phyloP scores from a whole-genome alignment of 306 rosid species.

The Trifolium repens region DNA sequence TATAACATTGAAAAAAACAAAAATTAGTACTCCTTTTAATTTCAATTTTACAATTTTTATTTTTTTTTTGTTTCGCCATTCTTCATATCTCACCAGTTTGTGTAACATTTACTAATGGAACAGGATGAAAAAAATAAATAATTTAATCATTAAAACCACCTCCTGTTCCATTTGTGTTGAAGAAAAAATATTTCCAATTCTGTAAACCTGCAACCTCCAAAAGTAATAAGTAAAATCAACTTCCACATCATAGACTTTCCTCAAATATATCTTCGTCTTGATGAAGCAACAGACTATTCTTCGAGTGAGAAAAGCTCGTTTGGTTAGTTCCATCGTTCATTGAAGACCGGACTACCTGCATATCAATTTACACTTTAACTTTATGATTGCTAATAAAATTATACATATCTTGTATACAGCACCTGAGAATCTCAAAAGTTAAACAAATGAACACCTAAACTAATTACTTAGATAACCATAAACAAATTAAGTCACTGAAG shows the following conservation, averaged over 20 bases:
- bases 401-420: neutral
- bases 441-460: too few relatives aligned
- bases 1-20: too few relatives aligned
- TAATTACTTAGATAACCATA: too few relatives aligned
- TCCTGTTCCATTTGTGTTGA: conserved; percentile 22
- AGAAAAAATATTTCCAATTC: conserved; percentile 28
- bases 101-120: conserved; percentile 32
- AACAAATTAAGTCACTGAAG: too few relatives aligned
- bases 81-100: conserved; percentile 18
- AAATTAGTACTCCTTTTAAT: neutral
- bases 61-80: conserved; percentile 3
- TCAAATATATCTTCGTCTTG: conserved; percentile 57
- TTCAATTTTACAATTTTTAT: conserved; percentile 19
- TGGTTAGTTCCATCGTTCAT: conserved; percentile 69
- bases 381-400: neutral
- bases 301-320: conserved; percentile 50
- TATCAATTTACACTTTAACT: conserved; percentile 31
- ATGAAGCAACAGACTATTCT: conserved; percentile 44
- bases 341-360: conserved; percentile 74
- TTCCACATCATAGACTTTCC: conserved; percentile 51
- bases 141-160: conserved; percentile 14
- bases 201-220: neutral
- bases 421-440: neutral
- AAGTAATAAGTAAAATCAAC: neutral
- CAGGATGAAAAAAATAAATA: conserved; percentile 17